Conservation (phyloP, 306 rosid species). For the Gastrolobium bilobum region DNA sequence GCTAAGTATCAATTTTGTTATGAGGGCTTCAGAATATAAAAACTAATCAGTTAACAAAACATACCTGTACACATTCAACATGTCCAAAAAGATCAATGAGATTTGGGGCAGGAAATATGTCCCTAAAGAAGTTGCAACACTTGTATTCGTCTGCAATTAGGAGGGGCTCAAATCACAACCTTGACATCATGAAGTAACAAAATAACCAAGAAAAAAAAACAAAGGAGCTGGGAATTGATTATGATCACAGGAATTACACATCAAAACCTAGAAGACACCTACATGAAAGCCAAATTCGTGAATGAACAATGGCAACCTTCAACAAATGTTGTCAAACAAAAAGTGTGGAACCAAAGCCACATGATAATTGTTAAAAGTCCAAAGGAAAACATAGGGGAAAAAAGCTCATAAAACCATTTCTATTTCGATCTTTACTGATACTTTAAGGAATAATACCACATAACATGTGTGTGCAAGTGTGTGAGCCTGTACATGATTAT, state of each 20-base stretch:
- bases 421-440: not conserved
- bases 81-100: slow-evolving; percentile 89
- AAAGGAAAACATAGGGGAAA: not conserved
- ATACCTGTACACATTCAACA: slow-evolving; percentile 98
- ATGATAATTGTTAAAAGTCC: not conserved
- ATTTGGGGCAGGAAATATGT: slow-evolving; percentile 94
- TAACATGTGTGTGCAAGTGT: too few relatives aligned
- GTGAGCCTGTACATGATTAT: too few relatives aligned
- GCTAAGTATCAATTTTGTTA: slow-evolving; percentile 2
- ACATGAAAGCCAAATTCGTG: slow-evolving; percentile 1
- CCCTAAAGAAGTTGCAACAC: slow-evolving; percentile 90
- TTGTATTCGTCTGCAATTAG: slow-evolving; percentile 87
- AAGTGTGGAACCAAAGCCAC: not conserved
- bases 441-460: not conserved
- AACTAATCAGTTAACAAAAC: not conserved
- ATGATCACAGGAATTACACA: slow-evolving; percentile 16
- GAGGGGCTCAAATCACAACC: slow-evolving; percentile 37
- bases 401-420: not conserved
- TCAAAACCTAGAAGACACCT: slow-evolving; percentile 1
- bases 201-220: not conserved
- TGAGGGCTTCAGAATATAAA: not conserved
- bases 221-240: not conserved
- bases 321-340: not conserved
- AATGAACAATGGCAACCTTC: not conserved
- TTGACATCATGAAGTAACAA: not conserved